Evolutionary conservation across 116 monocot species (phyloP).

Genomic region (Zostera marina): DNA sequence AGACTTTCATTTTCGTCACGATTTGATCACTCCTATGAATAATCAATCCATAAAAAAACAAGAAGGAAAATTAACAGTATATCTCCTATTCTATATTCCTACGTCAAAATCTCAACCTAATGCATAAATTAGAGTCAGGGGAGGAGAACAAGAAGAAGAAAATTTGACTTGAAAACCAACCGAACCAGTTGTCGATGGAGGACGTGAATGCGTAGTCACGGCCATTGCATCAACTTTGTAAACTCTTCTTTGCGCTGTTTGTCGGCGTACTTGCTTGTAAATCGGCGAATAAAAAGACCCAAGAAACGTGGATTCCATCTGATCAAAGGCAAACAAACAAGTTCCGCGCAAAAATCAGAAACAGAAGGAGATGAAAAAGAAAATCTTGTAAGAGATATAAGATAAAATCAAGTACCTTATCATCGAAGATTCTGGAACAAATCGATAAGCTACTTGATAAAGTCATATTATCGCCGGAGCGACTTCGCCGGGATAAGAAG

Average conservation of each 20-base stretch:
- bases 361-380: neutral
- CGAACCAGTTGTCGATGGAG: slow-evolving; percentile 56
- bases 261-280: neutral
- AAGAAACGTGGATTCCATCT: too few relatives aligned
- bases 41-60: too few relatives aligned
- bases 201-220: slow-evolving; percentile 33
- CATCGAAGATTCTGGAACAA: neutral
- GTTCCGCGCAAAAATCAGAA: neutral
- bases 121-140: neutral
- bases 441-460: neutral
- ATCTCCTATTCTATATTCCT: neutral
- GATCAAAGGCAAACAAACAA: neutral
- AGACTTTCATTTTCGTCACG: neutral
- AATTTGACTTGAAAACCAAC: slow-evolving; percentile 19
- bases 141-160: neutral
- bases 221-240: slow-evolving; percentile 36
- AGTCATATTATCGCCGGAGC: neutral
- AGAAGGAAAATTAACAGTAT: neutral
- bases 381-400: neutral
- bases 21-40: too few relatives aligned
- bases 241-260: neutral
- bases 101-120: neutral
- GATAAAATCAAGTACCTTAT: neutral
- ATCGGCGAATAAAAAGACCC: neutral
- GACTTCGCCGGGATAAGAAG: too few relatives aligned